phyloP scores from a whole-genome alignment of 192 early-diverging fungal genomes.

The Ambispora gerdemannii region DNA sequence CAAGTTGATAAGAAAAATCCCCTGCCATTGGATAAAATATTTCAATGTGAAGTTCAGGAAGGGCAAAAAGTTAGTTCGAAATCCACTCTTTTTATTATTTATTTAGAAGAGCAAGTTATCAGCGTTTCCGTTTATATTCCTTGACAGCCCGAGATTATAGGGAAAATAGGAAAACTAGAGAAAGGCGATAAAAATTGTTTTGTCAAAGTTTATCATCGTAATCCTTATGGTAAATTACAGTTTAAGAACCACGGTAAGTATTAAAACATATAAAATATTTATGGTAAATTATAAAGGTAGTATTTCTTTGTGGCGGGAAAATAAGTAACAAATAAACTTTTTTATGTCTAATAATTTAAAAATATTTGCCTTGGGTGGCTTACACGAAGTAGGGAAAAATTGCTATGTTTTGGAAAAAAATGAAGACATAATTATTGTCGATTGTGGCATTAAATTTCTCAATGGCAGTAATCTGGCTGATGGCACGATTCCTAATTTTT shows the following conservation, averaged over 20 bases:
- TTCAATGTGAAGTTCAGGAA: neutral
- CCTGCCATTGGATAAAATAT: neutral
- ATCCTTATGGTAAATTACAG: conserved; percentile 5
- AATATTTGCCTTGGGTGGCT: conserved; percentile 16
- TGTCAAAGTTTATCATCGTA: conserved; percentile 9
- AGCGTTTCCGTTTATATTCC: conserved; percentile 16
- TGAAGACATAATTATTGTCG: conserved; percentile 10
- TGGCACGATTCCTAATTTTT: conserved; percentile 12
- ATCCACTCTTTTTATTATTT: conserved; percentile 5
- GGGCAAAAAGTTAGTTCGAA: neutral
- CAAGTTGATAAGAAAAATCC: conserved; percentile 9
- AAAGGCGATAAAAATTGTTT: conserved; percentile 20
- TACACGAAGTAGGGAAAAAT: conserved; percentile 14
- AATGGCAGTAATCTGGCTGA: conserved; percentile 9
- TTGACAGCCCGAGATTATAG: neutral
- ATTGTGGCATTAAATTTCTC: conserved; percentile 13
- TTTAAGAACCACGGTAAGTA: conserved; percentile 9
- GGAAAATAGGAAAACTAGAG: neutral
- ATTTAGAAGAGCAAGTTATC: conserved; percentile 9
- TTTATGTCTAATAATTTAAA: conserved; percentile 17
- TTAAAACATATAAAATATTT: neutral
- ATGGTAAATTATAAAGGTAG: too few species aligned
- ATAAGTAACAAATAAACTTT: conserved; percentile 1
- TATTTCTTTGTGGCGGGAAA: too few species aligned
- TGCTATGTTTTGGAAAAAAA: conserved; percentile 20